Evolutionary conservation across 805 yeast genomes (phyloP), one percentile per base, ranked within the genome.

Genomic region (Blastobotrys parvus): DNA sequence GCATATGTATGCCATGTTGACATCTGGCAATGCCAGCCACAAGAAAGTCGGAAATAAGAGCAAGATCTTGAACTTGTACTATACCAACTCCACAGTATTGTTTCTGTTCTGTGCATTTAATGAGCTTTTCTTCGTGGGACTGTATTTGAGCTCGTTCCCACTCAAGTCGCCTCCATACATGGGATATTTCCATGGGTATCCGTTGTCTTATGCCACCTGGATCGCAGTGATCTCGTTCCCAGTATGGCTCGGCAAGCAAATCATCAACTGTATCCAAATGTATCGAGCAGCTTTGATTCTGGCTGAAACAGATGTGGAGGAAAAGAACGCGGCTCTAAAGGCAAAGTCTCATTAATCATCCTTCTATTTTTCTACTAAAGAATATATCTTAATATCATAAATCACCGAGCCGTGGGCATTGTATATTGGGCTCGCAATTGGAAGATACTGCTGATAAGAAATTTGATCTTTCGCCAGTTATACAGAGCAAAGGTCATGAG

Each of bases 1-100:
- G 84, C 98, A 92, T 68, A 92, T 92, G 98, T 89, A 89, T 63
- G 95, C 97, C 34, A 83, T 87, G 67, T 69, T 89, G 54, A 73
- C 80, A 42, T 69, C 78, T 31, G 97, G 97, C 16, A 78, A 83
- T 3, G 61, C 74, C 7, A 78, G 89, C 35, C 99, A 92, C 67
- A 92, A 92, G 69, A 74, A 76, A 49, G 82, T 94, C 43, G 82
- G 77, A 44, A 72, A 78, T 55, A 78, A 80, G 52, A 80, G 83
- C 49, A 73, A 78, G 70, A 70, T 92, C 45, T 71, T 92, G 59
- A 77, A 80, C 53, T 71, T 90, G 50, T 92, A 92, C 71, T 92
- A 92, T 67, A 84, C 87, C 46, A 83, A 86, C 69, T 77, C 87
- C 57, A 75, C 61, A 15, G 94, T 92, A 16, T 70, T 92, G 49